Evolutionary conservation across 208 protist genomes (phyloP), one percentile per base, ranked within the genome.

Genomic region (Crithidia mellificae): DNA sequence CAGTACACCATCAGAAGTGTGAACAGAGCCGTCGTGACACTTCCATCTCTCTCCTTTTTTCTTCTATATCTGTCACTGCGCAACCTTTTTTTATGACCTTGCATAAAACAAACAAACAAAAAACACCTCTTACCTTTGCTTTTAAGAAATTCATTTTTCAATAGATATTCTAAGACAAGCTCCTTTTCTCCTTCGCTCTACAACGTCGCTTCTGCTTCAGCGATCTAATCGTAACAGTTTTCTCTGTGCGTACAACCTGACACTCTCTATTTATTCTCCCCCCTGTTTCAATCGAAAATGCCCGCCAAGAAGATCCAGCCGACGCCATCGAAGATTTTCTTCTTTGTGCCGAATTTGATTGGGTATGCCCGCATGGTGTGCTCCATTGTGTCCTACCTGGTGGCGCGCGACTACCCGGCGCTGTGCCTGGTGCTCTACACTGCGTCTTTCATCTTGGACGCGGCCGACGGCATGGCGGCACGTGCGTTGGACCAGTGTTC

Each of bases 311-410:
- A 68, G 30, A 34, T 51, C 34, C 34, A 19, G 1, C 27, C 64
- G 36, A 78, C 36, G 1, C 56, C 74, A 4, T 54, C 38, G 20
- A 70, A 71, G 32, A 69, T 95, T 17, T 84, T 76, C 49, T 68
- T 90, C 41, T 97, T 93, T 50, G 88, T 94, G 58, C 95, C 95
- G 15, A 98, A 98, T 59, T 47, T 98, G 8, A 97, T 97, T 59
- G 96, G 96, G 41, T 98, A 97, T 64, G 55, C 50, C 20, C 84
- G 96, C 49, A 87, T 97, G 24, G 61, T 79, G 1, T 51, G 93
- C 6, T 79, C 87, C 2, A 50, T 98, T 17, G 41, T 78, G 0
- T 84, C 90, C n/a, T 97, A 88, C 63, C 72, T 54, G 64, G 70
- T 95, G 15, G 79, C 88, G n/a, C 66, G 82, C n/a, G 55, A 82